A percentile compares a stretch with the other conserved stretches of the same genome.
phyloP scores from a whole-genome alignment of 306 rosid species.

The Quercus agrifolia region DNA sequence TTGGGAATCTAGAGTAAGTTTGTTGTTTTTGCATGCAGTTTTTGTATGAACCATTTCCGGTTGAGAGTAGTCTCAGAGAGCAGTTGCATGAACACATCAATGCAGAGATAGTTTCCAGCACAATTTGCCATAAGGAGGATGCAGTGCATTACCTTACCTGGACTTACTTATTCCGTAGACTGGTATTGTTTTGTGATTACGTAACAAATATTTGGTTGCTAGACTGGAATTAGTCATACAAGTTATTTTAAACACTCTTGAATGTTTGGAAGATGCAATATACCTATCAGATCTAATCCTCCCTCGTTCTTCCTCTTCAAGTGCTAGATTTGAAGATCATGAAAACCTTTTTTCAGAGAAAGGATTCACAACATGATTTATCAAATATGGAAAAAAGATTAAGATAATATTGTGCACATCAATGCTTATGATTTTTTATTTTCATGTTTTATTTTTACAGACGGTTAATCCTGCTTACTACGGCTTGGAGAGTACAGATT shows the following conservation, averaged over 20 bases:
- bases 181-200: constrained; percentile 50
- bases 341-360: neutral
- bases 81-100: constrained; percentile 78
- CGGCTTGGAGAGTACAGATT: constrained; percentile 70
- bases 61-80: constrained; percentile 95
- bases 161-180: constrained; percentile 94
- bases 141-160: constrained; percentile 95
- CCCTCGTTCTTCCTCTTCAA: neutral
- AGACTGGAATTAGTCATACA: too few relatives aligned
- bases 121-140: constrained; percentile 91
- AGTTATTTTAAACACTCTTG: neutral
- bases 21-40: constrained; percentile 57
- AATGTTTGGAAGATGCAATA: neutral
- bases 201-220: neutral
- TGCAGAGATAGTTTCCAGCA: constrained; percentile 95
- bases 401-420: neutral
- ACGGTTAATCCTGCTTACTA: constrained; percentile 96
- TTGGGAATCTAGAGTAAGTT: constrained; percentile 23
- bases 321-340: neutral
- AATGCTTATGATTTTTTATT: neutral
- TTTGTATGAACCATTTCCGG: constrained; percentile 96
- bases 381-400: neutral
- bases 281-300: neutral
- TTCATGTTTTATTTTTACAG: constrained; percentile 34
- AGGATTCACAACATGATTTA: neutral